Evolutionary conservation across 2,329 filamentous ascomycete species (phyloP).

Genomic region (Neofusicoccum sp.): DNA sequence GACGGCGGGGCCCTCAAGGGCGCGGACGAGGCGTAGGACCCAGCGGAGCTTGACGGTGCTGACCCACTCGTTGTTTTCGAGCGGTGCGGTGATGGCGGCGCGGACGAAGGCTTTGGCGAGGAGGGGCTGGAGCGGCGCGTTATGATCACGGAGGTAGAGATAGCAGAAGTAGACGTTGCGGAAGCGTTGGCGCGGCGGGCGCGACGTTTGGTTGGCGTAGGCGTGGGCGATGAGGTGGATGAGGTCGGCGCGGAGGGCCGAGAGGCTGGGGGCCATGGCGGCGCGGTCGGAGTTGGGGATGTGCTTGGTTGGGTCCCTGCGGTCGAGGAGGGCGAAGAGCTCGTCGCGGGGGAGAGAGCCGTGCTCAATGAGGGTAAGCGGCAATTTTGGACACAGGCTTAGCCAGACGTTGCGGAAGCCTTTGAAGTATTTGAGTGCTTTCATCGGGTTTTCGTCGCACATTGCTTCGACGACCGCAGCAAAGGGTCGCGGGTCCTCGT

Average conservation of each 20-base stretch:
- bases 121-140: slow-evolving; percentile 1
- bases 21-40: slow-evolving; percentile 3
- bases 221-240: slow-evolving; percentile 15
- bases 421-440: slow-evolving; percentile 11
- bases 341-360: slow-evolving; percentile 12
- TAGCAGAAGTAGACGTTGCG: slow-evolving; percentile 21
- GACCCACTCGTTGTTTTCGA: slow-evolving; percentile 19
- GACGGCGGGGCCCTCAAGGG: not conserved
- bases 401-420: not conserved
- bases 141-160: slow-evolving; percentile 5
- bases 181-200: slow-evolving; percentile 2
- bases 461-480: not conserved
- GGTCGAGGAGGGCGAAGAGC: slow-evolving; percentile 6
- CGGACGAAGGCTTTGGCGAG: slow-evolving; percentile 18
- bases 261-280: not conserved
- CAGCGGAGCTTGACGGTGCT: not conserved
- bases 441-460: not conserved
- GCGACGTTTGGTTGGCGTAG: not conserved
- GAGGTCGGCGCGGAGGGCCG: slow-evolving; percentile 1
- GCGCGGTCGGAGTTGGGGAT: not conserved
- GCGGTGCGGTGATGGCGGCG: slow-evolving; percentile 2
- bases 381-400: slow-evolving; percentile 7
- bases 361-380: slow-evolving; percentile 12
- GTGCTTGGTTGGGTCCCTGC: not conserved
- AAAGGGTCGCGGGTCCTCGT: not conserved